Conservation (phyloP, 1,139 yeast species). For the Kodamaea plutei region DNA sequence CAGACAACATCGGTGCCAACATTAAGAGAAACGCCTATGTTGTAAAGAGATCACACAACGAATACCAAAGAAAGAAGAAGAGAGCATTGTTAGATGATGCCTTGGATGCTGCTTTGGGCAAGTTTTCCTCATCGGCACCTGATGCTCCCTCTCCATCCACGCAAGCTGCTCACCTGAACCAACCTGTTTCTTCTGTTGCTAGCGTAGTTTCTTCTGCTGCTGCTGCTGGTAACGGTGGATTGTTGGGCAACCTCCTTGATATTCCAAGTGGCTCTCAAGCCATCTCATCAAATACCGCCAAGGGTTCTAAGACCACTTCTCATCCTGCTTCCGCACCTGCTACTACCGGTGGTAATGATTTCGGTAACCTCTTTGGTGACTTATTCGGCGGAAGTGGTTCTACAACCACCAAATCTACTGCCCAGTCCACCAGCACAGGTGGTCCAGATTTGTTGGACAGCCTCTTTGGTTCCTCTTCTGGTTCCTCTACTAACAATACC, state of each 20-base stretch:
- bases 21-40: conserved; percentile 6
- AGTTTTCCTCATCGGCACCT: conserved; percentile 6
- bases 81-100: conserved; percentile 8
- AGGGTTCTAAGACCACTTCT: conserved; percentile 9
- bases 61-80: conserved; percentile 4
- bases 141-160: conserved; percentile 6
- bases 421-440: not conserved
- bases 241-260: conserved; percentile 16
- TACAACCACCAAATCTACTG: conserved; percentile 13
- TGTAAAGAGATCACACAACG: conserved; percentile 7
- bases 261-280: too few relatives aligned
- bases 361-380: conserved; percentile 13
- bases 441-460: conserved; percentile 4
- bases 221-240: too few relatives aligned
- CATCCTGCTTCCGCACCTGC: conserved; percentile 10
- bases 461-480: conserved; percentile 10
- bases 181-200: conserved; percentile 9
- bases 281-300: conserved; percentile 5
- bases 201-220: conserved; percentile 6
- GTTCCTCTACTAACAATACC: conserved; percentile 13
- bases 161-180: conserved; percentile 6
- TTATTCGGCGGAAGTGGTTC: conserved; percentile 13
- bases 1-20: conserved; percentile 8
- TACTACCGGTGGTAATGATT: conserved; percentile 8
- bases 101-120: conserved; percentile 9